Evolutionary conservation across 805 yeast genomes (phyloP).

Genomic region (Nakazawaea peltata): DNA sequence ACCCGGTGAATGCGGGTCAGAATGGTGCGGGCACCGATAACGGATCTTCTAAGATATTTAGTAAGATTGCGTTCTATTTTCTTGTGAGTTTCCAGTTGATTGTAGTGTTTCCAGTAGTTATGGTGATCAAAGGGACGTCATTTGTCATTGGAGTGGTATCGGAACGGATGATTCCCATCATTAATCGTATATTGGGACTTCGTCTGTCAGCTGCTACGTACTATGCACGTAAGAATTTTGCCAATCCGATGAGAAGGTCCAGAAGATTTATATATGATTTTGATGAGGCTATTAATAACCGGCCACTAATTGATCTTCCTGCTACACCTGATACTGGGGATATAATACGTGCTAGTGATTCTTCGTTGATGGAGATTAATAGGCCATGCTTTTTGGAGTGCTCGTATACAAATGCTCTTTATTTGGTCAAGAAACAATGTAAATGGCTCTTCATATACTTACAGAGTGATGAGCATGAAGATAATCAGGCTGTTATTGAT

Average conservation of each 20-base stretch:
- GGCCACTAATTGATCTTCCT: slow-evolving; percentile 2
- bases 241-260: slow-evolving; percentile 24
- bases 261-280: slow-evolving; percentile 22
- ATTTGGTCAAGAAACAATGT: slow-evolving; percentile 58
- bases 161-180: slow-evolving; percentile 16
- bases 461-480: slow-evolving; percentile 66
- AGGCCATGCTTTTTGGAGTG: slow-evolving; percentile 51
- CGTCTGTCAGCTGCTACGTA: slow-evolving; percentile 9
- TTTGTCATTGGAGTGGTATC: slow-evolving; percentile 13
- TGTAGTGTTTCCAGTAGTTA: slow-evolving; percentile 18
- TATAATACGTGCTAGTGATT: slow-evolving; percentile 9
- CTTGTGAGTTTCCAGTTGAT: slow-evolving; percentile 13
- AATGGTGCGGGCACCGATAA: slow-evolving; percentile 5
- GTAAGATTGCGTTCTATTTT: slow-evolving; percentile 8
- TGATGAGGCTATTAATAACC: slow-evolving; percentile 17
- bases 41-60: slow-evolving; percentile 14
- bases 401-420: slow-evolving; percentile 75
- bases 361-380: slow-evolving; percentile 12
- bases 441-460: slow-evolving; percentile 69
- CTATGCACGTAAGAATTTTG: slow-evolving; percentile 7
- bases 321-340: neutral
- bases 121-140: slow-evolving; percentile 15
- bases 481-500: slow-evolving; percentile 41
- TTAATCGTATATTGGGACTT: slow-evolving; percentile 15
- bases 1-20: neutral